A percentile compares a stretch with the other conserved stretches of the same genome.
phyloP scores from a whole-genome alignment of 371 early-diverging fungal genomes.

The Neoconidiobolus thromboides region DNA sequence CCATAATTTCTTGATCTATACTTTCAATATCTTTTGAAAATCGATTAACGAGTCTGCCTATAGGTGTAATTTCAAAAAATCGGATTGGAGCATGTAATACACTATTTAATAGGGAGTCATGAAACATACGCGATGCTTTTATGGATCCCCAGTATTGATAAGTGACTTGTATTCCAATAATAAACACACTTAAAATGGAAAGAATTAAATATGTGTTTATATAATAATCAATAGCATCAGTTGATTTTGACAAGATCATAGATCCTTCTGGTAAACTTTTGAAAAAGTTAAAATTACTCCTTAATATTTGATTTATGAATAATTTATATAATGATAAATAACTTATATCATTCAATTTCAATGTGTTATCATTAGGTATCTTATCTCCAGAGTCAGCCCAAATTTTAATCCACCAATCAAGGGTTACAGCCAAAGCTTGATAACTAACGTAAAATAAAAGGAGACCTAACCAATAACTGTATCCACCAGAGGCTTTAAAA shows the following conservation, averaged over 20 bases:
- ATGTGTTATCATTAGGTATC: too few relatives aligned
- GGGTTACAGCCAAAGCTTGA: slow-evolving; percentile 23
- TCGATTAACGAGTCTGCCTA: slow-evolving; percentile 62
- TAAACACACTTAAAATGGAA: not conserved
- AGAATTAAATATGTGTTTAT: slow-evolving; percentile 1
- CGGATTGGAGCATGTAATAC: slow-evolving; percentile 42
- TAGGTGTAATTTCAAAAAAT: slow-evolving; percentile 77
- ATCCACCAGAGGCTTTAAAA: slow-evolving; percentile 41
- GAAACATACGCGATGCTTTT: slow-evolving; percentile 21
- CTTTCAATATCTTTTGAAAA: slow-evolving; percentile 61
- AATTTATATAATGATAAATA: not conserved
- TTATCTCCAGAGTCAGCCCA: slow-evolving; percentile 1
- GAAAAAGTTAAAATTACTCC: too few relatives aligned
- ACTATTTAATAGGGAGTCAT: slow-evolving; percentile 24
- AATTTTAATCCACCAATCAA: slow-evolving; percentile 13
- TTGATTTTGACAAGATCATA: too few relatives aligned
- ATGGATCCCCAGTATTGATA: slow-evolving; percentile 21
- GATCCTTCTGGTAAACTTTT: too few relatives aligned
- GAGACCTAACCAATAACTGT: slow-evolving; percentile 24
- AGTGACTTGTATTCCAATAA: not conserved
- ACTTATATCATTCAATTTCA: not conserved
- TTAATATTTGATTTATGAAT: not conserved
- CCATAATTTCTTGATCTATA: slow-evolving; percentile 40
- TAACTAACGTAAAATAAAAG: slow-evolving; percentile 24
- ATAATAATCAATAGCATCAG: slow-evolving; percentile 10